Base-by-base conservation (phyloP, 805 yeast species). In the Zygotorulaspora sp. region DNA sequence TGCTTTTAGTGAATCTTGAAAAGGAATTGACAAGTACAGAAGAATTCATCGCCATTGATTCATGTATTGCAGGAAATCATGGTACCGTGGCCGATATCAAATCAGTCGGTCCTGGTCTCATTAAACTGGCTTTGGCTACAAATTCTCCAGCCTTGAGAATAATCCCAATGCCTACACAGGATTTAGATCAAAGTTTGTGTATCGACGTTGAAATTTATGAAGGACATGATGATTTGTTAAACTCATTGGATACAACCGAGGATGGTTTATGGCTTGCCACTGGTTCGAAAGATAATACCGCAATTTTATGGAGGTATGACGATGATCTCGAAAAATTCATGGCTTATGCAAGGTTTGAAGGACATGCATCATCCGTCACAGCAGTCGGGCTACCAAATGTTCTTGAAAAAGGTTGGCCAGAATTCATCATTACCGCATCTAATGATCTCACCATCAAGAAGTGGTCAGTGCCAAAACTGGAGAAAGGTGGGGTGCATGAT, bases 211-310 rank as follows among this genome's bases (percentile, higher is more conserved):
- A 68, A 16, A 63, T 84, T 7, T 72, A 75, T 44, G 83, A 82
- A 43, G 96, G 95, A 1, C 99, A 92, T 60, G 73, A 74, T 2
- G 97, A 92, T 61, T 67, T 90, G 44, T 75, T 92, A 33, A 86
- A 90, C 52, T 75, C 84, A 31, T 55, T 92, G 12, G 97, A 87
- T 58, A 72, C 79, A 1, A 76, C 92, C 0, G 66, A 63, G 14
- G 92, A 87, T 60, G 97, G 97, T 1, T 48, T 62, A 35, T 92
- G 97, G 97, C 65, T 92, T 18, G 92, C 86, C 4, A 83, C 96
- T 5, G 96, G 88, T 1, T 82, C 94, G 6, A 92, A 92, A 62
- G 99, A 92, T 60, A 73, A 78, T 47, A 80, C 81, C 25, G 95
- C 92, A 0, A 72, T 86, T 44, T 61, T 92, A 43, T 92, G 99